These are phyloP conservation scores for Tetrapisispora nanseiensis DNA, from an alignment of 805 yeast species.

Conservation along the genomic window DNA sequence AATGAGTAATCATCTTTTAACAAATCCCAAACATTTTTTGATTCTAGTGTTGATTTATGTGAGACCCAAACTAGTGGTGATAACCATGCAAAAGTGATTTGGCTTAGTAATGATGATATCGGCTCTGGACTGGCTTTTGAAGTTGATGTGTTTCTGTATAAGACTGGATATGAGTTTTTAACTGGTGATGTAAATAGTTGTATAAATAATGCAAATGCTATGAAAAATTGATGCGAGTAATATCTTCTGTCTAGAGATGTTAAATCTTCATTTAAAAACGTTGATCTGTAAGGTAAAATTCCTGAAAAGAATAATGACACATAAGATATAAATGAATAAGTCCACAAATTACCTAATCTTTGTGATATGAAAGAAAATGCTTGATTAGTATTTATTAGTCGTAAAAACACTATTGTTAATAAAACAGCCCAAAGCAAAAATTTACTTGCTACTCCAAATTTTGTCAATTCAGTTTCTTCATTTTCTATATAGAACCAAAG, in stretches of 20 bases:
- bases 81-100: slow-evolving; percentile 68
- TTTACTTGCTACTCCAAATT: slow-evolving; percentile 10
- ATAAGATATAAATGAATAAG: slow-evolving; percentile 44
- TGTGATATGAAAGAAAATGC: slow-evolving; percentile 14
- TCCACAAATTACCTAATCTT: slow-evolving; percentile 52
- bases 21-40: slow-evolving; percentile 77
- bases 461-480: background rate
- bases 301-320: slow-evolving; percentile 37
- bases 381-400: slow-evolving; percentile 30
- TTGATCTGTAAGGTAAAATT: slow-evolving; percentile 47
- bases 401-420: slow-evolving; percentile 21
- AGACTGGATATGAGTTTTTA: slow-evolving; percentile 54
- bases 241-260: slow-evolving; percentile 23
- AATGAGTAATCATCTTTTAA: slow-evolving; percentile 72
- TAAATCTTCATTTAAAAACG: slow-evolving; percentile 35
- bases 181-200: slow-evolving; percentile 48
- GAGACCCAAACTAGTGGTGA: slow-evolving; percentile 62
- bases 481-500: background rate
- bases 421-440: slow-evolving; percentile 27
- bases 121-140: slow-evolving; percentile 70
- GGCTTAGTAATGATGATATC: slow-evolving; percentile 47
- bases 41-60: slow-evolving; percentile 42
- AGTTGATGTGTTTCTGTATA: slow-evolving; percentile 38
- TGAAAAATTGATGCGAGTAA: slow-evolving; percentile 40
- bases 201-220: slow-evolving; percentile 35